phyloP scores from a whole-genome alignment of 2,329 filamentous ascomycete species.

The Diaporthe citri region DNA sequence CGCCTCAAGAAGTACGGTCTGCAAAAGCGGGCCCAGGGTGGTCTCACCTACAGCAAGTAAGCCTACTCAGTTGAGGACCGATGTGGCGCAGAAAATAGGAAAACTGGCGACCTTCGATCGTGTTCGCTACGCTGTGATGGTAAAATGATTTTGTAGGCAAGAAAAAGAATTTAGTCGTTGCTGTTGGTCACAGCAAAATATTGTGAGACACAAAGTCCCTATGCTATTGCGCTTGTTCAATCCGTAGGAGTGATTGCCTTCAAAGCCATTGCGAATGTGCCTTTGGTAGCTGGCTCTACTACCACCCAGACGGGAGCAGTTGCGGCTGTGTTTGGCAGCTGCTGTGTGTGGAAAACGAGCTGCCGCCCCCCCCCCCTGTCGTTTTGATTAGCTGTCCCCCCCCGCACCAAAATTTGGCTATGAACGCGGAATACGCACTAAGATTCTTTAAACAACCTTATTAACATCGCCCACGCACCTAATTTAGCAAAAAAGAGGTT shows the following conservation, averaged over 20 bases:
- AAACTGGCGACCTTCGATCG: background rate
- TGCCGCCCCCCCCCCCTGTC: too few species aligned
- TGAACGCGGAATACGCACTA: too few species aligned
- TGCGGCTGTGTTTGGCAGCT: conserved; percentile 7
- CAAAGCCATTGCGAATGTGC: background rate
- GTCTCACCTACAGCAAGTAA: conserved; percentile 38
- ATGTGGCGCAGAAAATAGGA: background rate
- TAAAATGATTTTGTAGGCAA: conserved; percentile 18
- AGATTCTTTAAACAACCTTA: too few species aligned
- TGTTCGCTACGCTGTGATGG: background rate
- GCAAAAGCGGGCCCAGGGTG: conserved; percentile 42
- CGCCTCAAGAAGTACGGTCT: conserved; percentile 57
- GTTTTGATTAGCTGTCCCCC: too few species aligned
- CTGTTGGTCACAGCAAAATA: background rate
- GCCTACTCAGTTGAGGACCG: background rate
- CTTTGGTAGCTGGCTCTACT: background rate
- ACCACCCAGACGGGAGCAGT: background rate
- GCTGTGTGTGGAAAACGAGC: too few species aligned
- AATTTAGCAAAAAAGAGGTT: too few species aligned
- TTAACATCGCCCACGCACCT: too few species aligned
- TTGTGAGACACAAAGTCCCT: background rate
- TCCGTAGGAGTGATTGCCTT: background rate
- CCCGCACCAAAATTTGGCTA: too few species aligned
- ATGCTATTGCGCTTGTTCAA: background rate
- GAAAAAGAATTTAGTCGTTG: background rate